Evolutionary conservation across 2,329 filamentous ascomycete genomes (phyloP).

Genomic region (Orbilia oligospora): DNA sequence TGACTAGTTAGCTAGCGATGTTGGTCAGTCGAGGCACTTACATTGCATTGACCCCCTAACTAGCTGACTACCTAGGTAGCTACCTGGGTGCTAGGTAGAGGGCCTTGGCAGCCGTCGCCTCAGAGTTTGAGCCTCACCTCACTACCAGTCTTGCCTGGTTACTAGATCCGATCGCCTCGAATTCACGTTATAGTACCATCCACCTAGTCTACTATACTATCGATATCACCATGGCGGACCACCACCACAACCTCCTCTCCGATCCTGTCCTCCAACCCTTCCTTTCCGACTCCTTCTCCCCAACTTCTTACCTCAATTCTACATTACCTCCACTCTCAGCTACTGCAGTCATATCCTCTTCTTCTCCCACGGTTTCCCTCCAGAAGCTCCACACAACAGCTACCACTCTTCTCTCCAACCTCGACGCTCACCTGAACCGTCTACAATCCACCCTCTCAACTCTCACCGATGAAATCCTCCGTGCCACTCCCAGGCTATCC

Average conservation of each 20-base stretch:
- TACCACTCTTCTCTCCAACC: constrained; percentile 85
- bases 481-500: constrained; percentile 86
- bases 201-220: not conserved
- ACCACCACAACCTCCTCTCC: constrained; percentile 77
- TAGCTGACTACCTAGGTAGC: too few relatives aligned
- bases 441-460: constrained; percentile 86
- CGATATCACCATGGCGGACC: not conserved
- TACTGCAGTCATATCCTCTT: constrained; percentile 68
- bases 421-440: constrained; percentile 88
- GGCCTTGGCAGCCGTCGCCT: constrained; percentile 16
- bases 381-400: constrained; percentile 81
- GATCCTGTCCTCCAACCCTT: constrained; percentile 83
- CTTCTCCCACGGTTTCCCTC: constrained; percentile 62
- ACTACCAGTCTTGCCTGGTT: too few relatives aligned
- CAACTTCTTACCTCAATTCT: constrained; percentile 86
- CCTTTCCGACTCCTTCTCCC: constrained; percentile 81
- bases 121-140: not conserved
- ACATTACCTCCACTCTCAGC: constrained; percentile 78
- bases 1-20: too few relatives aligned
- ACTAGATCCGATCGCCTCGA: too few relatives aligned
- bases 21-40: too few relatives aligned
- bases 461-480: constrained; percentile 92
- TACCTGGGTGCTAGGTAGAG: not conserved
- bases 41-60: too few relatives aligned
- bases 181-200: not conserved